These are phyloP conservation scores for Ophiostoma montium DNA, from an alignment of 2,329 filamentous ascomycete genomes.

Conservation along the genomic window DNA sequence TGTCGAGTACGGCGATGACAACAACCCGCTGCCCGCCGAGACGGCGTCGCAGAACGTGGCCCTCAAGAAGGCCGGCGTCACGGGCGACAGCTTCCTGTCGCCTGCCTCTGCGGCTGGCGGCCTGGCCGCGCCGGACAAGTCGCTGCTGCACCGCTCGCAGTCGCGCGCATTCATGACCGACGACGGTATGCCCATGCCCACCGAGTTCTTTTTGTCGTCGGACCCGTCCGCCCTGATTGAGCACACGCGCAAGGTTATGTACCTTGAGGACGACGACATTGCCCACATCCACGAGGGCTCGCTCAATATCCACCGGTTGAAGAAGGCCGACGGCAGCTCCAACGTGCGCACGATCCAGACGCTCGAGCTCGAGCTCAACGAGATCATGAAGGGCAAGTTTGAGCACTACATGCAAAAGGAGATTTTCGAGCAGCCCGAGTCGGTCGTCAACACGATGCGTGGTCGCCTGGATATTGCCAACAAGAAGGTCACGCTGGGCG, in stretches of 20 bases:
- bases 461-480: conserved; percentile 88
- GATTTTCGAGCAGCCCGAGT: conserved; percentile 99
- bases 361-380: conserved; percentile 94
- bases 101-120: conserved; percentile 29
- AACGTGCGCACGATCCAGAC: conserved; percentile 98
- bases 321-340: conserved; percentile 91
- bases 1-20: conserved; percentile 89
- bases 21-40: conserved; percentile 74
- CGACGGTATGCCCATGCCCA: conserved; percentile 92
- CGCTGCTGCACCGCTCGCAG: conserved; percentile 92
- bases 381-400: conserved; percentile 99
- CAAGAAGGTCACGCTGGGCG: conserved; percentile 91
- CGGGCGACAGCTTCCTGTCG: conserved; percentile 53
- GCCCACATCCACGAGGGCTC: conserved; percentile 98
- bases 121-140: conserved; percentile 88
- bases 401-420: conserved; percentile 99
- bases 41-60: conserved; percentile 91
- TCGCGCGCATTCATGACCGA: conserved; percentile 98
- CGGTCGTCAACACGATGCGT: conserved; percentile 99
- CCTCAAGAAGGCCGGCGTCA: conserved; percentile 81
- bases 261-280: conserved; percentile 98
- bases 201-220: conserved; percentile 98
- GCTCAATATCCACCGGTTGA: conserved; percentile 95
- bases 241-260: conserved; percentile 99
- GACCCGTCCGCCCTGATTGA: conserved; percentile 97